These are phyloP conservation scores for Boletales sp. DNA, from an alignment of 768 basidiomycete genomes.

Conservation along the genomic window DNA sequence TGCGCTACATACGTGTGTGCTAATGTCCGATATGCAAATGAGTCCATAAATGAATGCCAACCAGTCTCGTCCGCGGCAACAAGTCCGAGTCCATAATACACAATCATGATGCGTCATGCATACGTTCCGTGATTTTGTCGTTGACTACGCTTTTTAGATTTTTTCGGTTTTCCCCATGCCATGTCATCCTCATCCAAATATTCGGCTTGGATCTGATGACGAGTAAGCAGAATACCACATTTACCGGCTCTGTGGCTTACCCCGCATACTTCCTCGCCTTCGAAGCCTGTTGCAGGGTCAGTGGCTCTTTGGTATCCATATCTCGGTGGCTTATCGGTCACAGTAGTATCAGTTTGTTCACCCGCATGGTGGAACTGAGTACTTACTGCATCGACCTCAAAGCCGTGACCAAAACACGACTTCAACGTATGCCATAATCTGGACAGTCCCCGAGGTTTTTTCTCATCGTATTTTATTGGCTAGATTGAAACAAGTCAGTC, in stretches of 20 bases:
- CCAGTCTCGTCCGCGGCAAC: too few species aligned
- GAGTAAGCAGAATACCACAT: not conserved
- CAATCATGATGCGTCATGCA: not conserved
- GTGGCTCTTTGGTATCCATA: constrained; percentile 8
- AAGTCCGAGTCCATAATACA: too few species aligned
- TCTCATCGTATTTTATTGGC: constrained; percentile 4
- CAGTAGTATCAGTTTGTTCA: not conserved
- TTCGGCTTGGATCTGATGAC: constrained; percentile 18
- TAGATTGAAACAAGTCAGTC: constrained; percentile 3
- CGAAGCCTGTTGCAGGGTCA: constrained; percentile 15
- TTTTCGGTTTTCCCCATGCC: constrained; percentile 22
- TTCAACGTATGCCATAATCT: constrained; percentile 13
- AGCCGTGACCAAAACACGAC: constrained; percentile 19
- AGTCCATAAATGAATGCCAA: too few species aligned
- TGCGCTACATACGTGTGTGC: too few species aligned
- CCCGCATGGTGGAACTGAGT: not conserved
- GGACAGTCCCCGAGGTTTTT: constrained; percentile 5
- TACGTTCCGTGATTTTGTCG: not conserved
- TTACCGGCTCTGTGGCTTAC: constrained; percentile 7
- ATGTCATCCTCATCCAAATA: constrained; percentile 27
- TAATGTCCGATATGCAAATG: too few species aligned
- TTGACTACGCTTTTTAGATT: constrained; percentile 4
- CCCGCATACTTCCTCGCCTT: constrained; percentile 16
- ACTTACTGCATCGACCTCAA: constrained; percentile 14
- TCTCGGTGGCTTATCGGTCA: constrained; percentile 13